Evolutionary conservation across 768 basidiomycete species (phyloP).

Genomic region (Lactarius evosmus): DNA sequence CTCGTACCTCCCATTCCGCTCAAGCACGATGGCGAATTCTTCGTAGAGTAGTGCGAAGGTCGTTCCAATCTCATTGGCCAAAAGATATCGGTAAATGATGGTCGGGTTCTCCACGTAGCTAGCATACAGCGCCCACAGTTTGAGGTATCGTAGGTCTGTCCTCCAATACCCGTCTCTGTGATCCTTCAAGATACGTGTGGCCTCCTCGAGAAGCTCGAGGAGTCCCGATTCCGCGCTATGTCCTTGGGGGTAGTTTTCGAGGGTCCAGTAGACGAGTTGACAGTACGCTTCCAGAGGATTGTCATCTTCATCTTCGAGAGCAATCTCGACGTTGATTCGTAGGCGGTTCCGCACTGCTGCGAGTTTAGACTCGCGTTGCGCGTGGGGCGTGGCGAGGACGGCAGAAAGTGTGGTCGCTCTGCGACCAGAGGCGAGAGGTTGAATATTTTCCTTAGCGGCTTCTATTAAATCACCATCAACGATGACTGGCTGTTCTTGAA

Average conservation of each 20-base stretch:
- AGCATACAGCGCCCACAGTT: constrained; percentile 92
- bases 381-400: constrained; percentile 72
- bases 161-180: constrained; percentile 71
- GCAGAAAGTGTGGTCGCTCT: constrained; percentile 74
- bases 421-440: constrained; percentile 75
- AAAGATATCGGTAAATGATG: constrained; percentile 84
- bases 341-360: constrained; percentile 61
- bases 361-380: constrained; percentile 68
- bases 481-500: constrained; percentile 43
- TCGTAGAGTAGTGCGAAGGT: constrained; percentile 81
- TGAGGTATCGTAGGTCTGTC: constrained; percentile 81
- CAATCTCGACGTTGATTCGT: constrained; percentile 68
- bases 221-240: constrained; percentile 85
- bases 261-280: constrained; percentile 84
- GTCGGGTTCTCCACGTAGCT: constrained; percentile 87
- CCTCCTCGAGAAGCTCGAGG: constrained; percentile 89
- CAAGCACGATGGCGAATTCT: constrained; percentile 83
- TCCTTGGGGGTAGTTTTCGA: constrained; percentile 93
- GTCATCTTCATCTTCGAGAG: constrained; percentile 67
- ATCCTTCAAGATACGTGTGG: constrained; percentile 80
- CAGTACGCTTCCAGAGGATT: constrained; percentile 87
- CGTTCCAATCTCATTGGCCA: constrained; percentile 89
- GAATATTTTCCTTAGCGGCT: constrained; percentile 84
- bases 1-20: constrained; percentile 74
- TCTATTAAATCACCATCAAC: constrained; percentile 81